Percentiles rank a stretch among this genome's conserved stretches.
These are phyloP conservation scores for Xenosphaeropsis pyriputrescens DNA, from an alignment of 2,329 filamentous ascomycete genomes.

Conservation along the genomic window DNA sequence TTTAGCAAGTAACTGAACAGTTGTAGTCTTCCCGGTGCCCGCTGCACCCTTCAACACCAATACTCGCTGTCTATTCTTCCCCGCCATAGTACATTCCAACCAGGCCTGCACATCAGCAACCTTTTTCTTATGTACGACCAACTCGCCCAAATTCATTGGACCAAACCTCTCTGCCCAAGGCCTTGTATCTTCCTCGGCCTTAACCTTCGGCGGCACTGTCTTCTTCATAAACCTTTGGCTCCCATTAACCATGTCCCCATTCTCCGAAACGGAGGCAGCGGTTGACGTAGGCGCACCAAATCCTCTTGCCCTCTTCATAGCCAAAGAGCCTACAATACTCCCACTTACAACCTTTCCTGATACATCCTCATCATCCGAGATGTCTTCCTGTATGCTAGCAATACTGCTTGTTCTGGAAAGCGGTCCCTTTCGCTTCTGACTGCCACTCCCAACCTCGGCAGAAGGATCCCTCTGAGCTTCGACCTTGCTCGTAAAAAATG, in stretches of 20 bases:
- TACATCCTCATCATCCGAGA: conserved; percentile 46
- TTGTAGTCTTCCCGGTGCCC: conserved; percentile 86
- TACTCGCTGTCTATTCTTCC: conserved; percentile 52
- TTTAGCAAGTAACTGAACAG: conserved; percentile 61
- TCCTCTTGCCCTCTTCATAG: conserved; percentile 34
- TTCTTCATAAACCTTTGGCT: conserved; percentile 39
- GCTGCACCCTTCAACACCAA: conserved; percentile 82
- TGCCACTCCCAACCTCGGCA: too few species aligned
- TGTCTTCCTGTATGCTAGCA: conserved; percentile 4
- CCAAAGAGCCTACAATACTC: conserved; percentile 40
- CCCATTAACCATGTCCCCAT: conserved; percentile 12
- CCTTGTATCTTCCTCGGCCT: conserved; percentile 38
- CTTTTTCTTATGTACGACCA: conserved; percentile 92
- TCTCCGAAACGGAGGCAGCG: conserved; percentile 1
- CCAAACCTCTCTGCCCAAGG: conserved; percentile 85
- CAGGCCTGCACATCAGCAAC: conserved; percentile 73
- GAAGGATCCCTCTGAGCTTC: conserved; percentile 21
- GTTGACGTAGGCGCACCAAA: conserved; percentile 13
- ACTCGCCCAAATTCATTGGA: conserved; percentile 60
- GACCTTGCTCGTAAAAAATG: conserved; percentile 46
- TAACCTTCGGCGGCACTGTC: conserved; percentile 14
- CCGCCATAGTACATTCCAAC: conserved; percentile 60
- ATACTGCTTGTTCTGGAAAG: background rate
- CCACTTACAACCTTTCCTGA: conserved; percentile 32
- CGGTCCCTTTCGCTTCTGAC: too few species aligned